phyloP scores from a whole-genome alignment of 2,329 filamentous ascomycete species.

The Aulographum hederae region DNA sequence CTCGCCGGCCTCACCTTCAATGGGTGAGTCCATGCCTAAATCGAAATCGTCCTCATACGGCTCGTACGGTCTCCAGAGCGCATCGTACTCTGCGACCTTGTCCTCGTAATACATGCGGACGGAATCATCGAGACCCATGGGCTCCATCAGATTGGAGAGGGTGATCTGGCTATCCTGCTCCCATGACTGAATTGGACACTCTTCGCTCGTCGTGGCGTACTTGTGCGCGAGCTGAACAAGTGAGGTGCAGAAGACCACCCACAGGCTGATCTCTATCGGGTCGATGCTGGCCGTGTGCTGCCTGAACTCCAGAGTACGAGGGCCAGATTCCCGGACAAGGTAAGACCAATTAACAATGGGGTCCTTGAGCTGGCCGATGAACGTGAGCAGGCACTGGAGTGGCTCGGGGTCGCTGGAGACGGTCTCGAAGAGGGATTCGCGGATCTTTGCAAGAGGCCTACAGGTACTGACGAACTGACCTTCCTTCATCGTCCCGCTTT shows the following conservation, averaged over 20 bases:
- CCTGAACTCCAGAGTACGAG: conserved; percentile 7
- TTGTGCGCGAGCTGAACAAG: conserved; percentile 6
- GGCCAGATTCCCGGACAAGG: conserved; percentile 2
- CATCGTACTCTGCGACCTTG: no score
- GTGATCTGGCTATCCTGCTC: no score
- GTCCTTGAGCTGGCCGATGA: conserved; percentile 3
- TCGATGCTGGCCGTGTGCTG: conserved; percentile 7
- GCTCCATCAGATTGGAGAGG: no score
- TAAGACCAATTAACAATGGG: conserved; percentile 6
- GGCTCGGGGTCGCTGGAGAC: conserved; percentile 2
- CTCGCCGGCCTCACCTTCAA: no score
- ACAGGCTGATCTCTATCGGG: conserved; percentile 4
- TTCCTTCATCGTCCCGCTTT: no score
- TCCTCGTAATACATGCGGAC: no score
- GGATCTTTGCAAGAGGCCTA: conserved; percentile 4
- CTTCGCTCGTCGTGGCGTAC: no score
- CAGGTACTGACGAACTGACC: conserved; percentile 2
- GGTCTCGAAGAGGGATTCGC: conserved; percentile 4
- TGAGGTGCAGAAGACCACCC: conserved; percentile 6
- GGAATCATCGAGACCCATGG: no score
- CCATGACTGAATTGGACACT: no score
- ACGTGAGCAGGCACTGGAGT: conserved; percentile 1
- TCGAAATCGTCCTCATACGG: no score
- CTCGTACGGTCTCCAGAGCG: no score
- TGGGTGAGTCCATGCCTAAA: no score